Percentiles rank a stretch among this genome's conserved stretches.
Conservation (phyloP, 2,329 filamentous ascomycete genomes). For the Diaporthe helianthi region DNA sequence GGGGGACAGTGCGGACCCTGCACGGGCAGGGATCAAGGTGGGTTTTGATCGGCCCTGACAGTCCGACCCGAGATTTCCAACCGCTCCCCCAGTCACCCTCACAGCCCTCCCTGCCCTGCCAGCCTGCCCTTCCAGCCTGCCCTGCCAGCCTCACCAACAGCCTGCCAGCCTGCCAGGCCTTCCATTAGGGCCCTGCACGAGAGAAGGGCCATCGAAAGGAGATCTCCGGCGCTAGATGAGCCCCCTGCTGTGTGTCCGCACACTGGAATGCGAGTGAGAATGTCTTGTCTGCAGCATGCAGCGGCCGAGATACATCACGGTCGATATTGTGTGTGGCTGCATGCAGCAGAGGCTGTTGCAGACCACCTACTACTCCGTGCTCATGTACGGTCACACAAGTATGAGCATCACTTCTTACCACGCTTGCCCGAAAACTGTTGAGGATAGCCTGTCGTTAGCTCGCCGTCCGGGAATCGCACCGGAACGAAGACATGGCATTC, state of each 20-base stretch:
- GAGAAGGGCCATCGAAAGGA: constrained; percentile 13
- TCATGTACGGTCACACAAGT: constrained; percentile 7
- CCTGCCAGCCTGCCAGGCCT: not conserved
- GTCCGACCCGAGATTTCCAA: constrained; percentile 29
- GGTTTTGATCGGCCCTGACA: constrained; percentile 21
- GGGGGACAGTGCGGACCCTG: constrained; percentile 8
- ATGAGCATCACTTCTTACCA: not conserved
- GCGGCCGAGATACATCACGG: not conserved
- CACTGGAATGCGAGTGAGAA: constrained; percentile 12
- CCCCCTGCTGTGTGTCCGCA: constrained; percentile 19
- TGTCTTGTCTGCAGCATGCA: not conserved
- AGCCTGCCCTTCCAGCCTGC: too few species aligned
- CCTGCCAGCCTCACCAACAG: constrained; percentile 19
- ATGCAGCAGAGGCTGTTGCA: not conserved
- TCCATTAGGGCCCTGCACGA: not conserved
- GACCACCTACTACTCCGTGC: not conserved
- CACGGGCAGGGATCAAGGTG: constrained; percentile 2
- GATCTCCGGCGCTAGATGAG: constrained; percentile 12
- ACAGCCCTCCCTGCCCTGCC: not conserved
- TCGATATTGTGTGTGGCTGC: constrained; percentile 1
- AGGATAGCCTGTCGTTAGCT: not conserved
- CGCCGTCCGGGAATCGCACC: not conserved
- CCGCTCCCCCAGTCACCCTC: not conserved
- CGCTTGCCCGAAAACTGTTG: constrained; percentile 7
- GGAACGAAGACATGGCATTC: not conserved